Evolutionary conservation across 148 eudicot species (phyloP).

Genomic region (Dianthus caryophyllus): DNA sequence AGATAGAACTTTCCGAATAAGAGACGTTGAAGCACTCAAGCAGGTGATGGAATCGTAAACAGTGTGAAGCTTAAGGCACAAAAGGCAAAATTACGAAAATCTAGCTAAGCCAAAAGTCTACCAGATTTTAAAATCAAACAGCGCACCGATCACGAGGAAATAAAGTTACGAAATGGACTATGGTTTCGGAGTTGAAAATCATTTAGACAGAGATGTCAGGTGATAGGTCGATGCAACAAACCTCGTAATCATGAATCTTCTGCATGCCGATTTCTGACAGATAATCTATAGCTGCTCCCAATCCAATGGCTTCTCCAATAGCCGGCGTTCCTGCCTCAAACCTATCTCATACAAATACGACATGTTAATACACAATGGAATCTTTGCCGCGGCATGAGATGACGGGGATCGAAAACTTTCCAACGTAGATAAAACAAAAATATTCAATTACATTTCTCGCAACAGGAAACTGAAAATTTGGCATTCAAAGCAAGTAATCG

Average conservation of each 20-base stretch:
- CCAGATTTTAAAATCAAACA: too few species aligned
- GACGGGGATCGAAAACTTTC: background rate
- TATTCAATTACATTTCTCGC: background rate
- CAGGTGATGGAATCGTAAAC: too few species aligned
- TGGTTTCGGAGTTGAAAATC: background rate
- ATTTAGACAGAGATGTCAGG: background rate
- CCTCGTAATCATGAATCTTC: conserved; percentile 94
- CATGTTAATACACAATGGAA: conserved; percentile 4
- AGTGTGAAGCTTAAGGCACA: background rate
- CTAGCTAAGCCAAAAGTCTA: too few species aligned
- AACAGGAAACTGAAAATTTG: background rate
- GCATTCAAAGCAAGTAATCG: background rate
- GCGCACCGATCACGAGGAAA: background rate
- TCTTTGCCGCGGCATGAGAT: background rate
- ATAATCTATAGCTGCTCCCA: conserved; percentile 96
- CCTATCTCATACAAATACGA: conserved; percentile 32
- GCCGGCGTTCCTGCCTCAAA: conserved; percentile 99
- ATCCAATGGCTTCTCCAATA: conserved; percentile 93
- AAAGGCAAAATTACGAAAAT: background rate
- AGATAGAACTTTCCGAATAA: too few species aligned
- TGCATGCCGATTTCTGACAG: conserved; percentile 93
- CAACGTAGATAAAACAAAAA: background rate
- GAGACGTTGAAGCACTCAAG: too few species aligned
- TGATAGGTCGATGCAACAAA: conserved; percentile 19
- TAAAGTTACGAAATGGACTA: background rate